Base-by-base conservation (phyloP, 2,329 filamentous ascomycete species). In the Coniochaeta prunicola region DNA sequence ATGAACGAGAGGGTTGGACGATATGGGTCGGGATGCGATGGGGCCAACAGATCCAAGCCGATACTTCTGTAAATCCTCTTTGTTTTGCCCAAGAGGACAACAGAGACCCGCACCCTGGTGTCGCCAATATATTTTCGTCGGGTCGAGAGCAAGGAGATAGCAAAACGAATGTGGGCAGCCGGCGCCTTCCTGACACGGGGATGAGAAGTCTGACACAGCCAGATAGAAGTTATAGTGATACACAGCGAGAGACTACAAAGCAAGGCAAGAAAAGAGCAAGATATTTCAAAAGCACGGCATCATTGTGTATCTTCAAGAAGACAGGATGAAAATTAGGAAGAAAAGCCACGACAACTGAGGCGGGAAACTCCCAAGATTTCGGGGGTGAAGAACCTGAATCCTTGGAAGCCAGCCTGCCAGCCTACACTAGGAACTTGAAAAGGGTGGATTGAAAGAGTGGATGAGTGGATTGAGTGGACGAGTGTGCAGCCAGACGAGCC, bases 71-170 rank as follows among this genome's bases (percentile, higher is more conserved):
- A 21, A 42, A 21, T 48, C 45, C 45, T 58, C 31, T 53, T 58
- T 50, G n/a, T 61, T 59, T 59, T 33, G 40, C 33, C 58, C 58
- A 61, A 54, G 54, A 57, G 61, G 59, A 59, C 58, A 57, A 62
- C 53, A 61, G 42, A 60, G 65, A 62, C 64, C 66, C 65, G 65
- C 67, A 65, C 63, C 53, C 63, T n/a, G 64, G 59, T 63, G 67
- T 69, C 61, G 65, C 66, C 64, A 61, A 64, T 67, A 63, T 59
- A 67, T 60, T 62, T 40, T 59, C 58, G 61, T 54, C 48, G 60
- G 45, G 24, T 26, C 28, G 30, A 26, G 19, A 2, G 33, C 13
- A 13, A 31, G 36, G 31, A 36, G 6, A 7, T 30, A n/a, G 36
- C 17, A 55, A 34, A 55, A 36, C 28, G 53, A 55, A 55, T 55